Evolutionary conservation across 345 rosid species (phyloP), one percentile per base, ranked within the genome.

Genomic region (Pistacia integerrima): DNA sequence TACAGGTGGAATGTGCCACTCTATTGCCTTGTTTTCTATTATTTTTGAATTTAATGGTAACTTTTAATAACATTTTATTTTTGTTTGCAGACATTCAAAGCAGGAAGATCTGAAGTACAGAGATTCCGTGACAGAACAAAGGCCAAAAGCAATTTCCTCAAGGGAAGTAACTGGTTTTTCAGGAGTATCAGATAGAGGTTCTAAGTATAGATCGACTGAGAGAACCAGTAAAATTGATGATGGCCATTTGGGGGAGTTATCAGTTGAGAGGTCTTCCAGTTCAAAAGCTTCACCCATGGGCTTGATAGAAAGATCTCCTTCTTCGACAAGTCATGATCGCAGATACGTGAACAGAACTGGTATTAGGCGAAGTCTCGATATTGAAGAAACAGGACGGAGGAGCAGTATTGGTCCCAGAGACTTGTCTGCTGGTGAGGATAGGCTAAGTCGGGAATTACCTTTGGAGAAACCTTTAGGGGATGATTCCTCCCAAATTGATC

Each of bases 241-340:
- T 77, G 92, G 89, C 76, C 86, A 77, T 74, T 52, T 81, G 73
- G 90, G 82, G 57, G 99, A 94, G 77, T 81, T 86, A 76, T 81
- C 87, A 9, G 76, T 77, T 64, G 99, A 92, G 81, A 90, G 90
- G 84, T 83, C 97, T 56, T 78, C 93, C 28, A 76, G 86, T 76
- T 82, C 97, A 66, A 95, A 89, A 89, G 93, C 92, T 76, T 93
- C 93, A 16, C 94, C 97, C 8, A 69, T 89, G 85, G 84, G 84
- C 57, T 69, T 88, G 83, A 80, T 73, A 56, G 98, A 92, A 79
- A 90, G 93, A 76, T 93, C 99, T 82, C 94, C 97, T 67, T 91
- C 97, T 65, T 85, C 94, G 38, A 84, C 86, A 11, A 88, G 92
- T 87, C 72, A 88, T 79, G 99, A 96, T 36, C 94, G 94, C 76